These are phyloP conservation scores for Nicotiana noctiflora DNA, from an alignment of 257 asterid species.

Conservation along the genomic window DNA sequence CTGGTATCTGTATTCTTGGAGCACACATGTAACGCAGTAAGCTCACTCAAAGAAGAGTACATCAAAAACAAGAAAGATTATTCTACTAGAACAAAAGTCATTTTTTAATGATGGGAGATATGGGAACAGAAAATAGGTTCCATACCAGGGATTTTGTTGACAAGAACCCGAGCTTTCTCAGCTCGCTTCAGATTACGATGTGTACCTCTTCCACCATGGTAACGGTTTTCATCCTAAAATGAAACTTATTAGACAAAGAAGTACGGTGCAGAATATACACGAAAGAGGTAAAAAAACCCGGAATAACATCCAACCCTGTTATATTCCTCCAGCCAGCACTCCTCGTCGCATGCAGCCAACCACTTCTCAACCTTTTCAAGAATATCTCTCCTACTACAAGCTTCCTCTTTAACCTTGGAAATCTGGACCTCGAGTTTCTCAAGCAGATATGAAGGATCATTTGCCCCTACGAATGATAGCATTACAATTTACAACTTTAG, in stretches of 20 bases:
- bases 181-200: slow-evolving; percentile 87
- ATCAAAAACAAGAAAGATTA: background rate
- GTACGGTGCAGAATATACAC: background rate
- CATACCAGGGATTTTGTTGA: slow-evolving; percentile 86
- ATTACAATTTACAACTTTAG: background rate
- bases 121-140: background rate
- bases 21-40: background rate
- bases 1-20: background rate
- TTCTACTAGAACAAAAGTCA: background rate
- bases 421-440: slow-evolving; percentile 67
- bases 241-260: slow-evolving; percentile 1
- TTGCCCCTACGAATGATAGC: slow-evolving; percentile 35
- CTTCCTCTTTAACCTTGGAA: slow-evolving; percentile 64
- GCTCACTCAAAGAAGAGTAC: background rate
- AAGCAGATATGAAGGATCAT: slow-evolving; percentile 53
- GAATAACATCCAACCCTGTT: slow-evolving; percentile 52
- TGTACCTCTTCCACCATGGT: slow-evolving; percentile 85
- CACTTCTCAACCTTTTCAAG: slow-evolving; percentile 87
- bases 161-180: slow-evolving; percentile 85
- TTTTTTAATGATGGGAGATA: background rate
- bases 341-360: slow-evolving; percentile 85
- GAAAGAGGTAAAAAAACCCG: background rate
- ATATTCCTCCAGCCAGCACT: slow-evolving; percentile 93
- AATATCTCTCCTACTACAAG: slow-evolving; percentile 70
- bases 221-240: slow-evolving; percentile 80